Evolutionary conservation across 202 grass and related monocot species (phyloP).

Genomic region (Musa balbisiana): DNA sequence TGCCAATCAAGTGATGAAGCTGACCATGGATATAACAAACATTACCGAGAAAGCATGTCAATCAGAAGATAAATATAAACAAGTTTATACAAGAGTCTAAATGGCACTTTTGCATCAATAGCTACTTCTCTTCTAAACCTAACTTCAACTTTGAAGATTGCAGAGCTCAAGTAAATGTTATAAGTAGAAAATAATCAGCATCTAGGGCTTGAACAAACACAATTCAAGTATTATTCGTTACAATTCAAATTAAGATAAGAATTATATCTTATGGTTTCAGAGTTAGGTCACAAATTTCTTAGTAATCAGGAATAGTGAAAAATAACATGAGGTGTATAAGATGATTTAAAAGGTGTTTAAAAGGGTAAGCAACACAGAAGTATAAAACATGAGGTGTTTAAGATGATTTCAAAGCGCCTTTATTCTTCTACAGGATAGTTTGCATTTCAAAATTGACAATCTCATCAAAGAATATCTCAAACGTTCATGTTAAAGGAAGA

Average conservation of each 20-base stretch:
- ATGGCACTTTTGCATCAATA: too few relatives aligned
- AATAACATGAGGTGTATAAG: background rate
- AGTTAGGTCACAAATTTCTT: background rate
- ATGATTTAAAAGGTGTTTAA: too few relatives aligned
- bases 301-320: background rate
- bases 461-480: background rate
- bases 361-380: too few relatives aligned
- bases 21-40: background rate
- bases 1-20: background rate
- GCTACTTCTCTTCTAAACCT: too few relatives aligned
- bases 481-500: background rate
- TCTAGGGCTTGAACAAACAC: too few relatives aligned
- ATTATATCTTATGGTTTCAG: background rate
- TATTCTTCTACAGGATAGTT: background rate
- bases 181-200: too few relatives aligned
- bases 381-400: too few relatives aligned
- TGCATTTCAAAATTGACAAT: background rate
- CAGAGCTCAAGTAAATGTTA: too few relatives aligned
- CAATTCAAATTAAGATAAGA: background rate
- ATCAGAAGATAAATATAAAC: background rate
- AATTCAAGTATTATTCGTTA: too few relatives aligned
- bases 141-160: too few relatives aligned
- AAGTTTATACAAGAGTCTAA: too few relatives aligned
- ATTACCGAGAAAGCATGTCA: background rate
- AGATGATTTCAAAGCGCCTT: too few relatives aligned